Conservation (phyloP, 768 basidiomycete genomes). For the Austroboletus eburneus region DNA sequence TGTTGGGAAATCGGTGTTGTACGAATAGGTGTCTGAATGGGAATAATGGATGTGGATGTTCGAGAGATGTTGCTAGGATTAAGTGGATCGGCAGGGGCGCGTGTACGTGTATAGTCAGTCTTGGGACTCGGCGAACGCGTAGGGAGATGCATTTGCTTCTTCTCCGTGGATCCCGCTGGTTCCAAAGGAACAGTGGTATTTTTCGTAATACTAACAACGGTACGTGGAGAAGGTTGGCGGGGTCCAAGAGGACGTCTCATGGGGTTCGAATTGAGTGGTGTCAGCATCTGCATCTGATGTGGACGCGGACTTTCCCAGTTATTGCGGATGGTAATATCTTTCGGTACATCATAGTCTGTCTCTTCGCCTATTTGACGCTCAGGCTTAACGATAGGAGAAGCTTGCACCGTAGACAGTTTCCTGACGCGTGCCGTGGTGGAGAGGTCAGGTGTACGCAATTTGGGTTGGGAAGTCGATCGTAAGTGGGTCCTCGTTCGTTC, state of each 20-base stretch:
- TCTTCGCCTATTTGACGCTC: conserved; percentile 10
- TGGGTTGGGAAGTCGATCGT: conserved; percentile 36
- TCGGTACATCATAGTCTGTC: not conserved
- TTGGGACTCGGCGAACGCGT: conserved; percentile 1
- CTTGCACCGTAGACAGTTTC: conserved; percentile 30
- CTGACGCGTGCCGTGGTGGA: conserved; percentile 12
- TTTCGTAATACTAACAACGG: not conserved
- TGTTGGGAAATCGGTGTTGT: conserved; percentile 17
- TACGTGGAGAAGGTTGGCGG: conserved; percentile 16
- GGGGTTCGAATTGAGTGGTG: conserved; percentile 19
- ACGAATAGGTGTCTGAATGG: conserved; percentile 17
- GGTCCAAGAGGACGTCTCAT: conserved; percentile 21
- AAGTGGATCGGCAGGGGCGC: not conserved
- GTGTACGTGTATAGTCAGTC: conserved; percentile 12
- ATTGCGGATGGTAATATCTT: not conserved
- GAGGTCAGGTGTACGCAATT: conserved; percentile 15
- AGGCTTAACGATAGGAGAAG: conserved; percentile 22
- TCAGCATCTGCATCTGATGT: conserved; percentile 12
- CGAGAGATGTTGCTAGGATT: not conserved
- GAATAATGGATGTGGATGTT: conserved; percentile 15
- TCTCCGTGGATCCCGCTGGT: not conserved
- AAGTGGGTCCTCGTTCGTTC: conserved; percentile 14
- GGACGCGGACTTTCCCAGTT: not conserved
- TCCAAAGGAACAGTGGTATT: conserved; percentile 1
- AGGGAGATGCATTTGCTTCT: conserved; percentile 2